These are phyloP conservation scores for Pseudofabraea citricarpa DNA, from an alignment of 2,329 filamentous ascomycete species.

Conservation along the genomic window DNA sequence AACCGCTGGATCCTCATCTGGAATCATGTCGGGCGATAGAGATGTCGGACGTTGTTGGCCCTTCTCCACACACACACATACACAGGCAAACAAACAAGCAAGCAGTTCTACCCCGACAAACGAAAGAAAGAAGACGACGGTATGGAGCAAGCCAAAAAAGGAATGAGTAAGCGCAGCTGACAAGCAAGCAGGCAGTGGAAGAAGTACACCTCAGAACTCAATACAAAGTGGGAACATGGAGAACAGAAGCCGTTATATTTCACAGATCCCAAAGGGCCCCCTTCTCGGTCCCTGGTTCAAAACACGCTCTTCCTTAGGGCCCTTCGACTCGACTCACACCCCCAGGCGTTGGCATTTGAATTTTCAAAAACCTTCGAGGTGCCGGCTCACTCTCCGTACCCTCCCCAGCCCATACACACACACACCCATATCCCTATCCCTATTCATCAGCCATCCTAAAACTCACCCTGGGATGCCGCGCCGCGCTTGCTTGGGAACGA, in stretches of 20 bases:
- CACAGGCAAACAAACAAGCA: no score
- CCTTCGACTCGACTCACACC: not conserved
- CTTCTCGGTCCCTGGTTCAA: not conserved
- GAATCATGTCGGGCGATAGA: not conserved
- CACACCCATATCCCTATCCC: not conserved
- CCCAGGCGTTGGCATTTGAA: not conserved
- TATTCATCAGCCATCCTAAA: not conserved
- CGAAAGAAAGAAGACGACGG: not conserved
- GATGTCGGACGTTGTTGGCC: not conserved
- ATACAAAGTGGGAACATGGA: not conserved
- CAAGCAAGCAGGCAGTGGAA: not conserved
- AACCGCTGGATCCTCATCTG: not conserved
- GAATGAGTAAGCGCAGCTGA: not conserved
- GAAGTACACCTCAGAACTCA: not conserved
- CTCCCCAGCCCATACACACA: no score
- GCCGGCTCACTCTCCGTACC: no score
- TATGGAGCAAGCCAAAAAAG: not conserved
- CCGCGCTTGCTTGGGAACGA: no score
- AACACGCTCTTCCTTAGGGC: not conserved
- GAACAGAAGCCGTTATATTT: no score
- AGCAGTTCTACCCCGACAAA: not conserved
- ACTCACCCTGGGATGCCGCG: not conserved
- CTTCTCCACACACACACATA: no score
- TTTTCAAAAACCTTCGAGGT: no score
- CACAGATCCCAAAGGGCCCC: not conserved